phyloP scores from a whole-genome alignment of 148 eudicot species.

The Rheum nobile region DNA sequence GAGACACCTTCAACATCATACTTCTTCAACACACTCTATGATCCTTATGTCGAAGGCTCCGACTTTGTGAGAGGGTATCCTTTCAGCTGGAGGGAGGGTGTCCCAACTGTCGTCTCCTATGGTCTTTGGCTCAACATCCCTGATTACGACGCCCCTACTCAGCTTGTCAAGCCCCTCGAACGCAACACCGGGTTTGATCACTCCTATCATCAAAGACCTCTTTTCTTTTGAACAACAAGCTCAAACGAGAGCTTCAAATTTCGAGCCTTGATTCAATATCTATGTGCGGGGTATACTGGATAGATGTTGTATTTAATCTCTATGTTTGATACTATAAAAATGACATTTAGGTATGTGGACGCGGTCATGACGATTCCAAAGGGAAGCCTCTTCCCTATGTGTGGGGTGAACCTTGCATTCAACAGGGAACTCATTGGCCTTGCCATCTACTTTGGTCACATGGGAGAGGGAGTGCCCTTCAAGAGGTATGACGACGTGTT shows the following conservation, averaged over 20 bases:
- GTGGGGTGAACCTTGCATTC: conserved; percentile 3
- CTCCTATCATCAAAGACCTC: background rate
- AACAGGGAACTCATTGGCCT: background rate
- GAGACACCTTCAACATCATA: background rate
- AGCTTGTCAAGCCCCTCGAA: conserved; percentile 32
- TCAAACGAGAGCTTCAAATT: background rate
- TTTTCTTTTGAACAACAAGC: background rate
- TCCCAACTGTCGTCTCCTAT: conserved; percentile 1
- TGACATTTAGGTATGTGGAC: conserved; percentile 2
- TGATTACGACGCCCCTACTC: conserved; percentile 37
- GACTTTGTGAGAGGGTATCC: background rate
- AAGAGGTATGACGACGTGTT: background rate
- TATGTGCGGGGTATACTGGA: no score
- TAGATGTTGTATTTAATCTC: no score
- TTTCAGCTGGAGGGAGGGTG: conserved; percentile 4
- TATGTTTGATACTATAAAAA: background rate
- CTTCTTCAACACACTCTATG: conserved; percentile 7
- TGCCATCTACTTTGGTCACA: conserved; percentile 5
- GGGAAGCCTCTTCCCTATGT: conserved; percentile 6
- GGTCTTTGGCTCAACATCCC: conserved; percentile 16
- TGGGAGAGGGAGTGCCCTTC: conserved; percentile 6
- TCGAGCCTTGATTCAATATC: no score
- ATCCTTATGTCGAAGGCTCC: background rate
- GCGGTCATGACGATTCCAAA: conserved; percentile 6
- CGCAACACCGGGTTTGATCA: conserved; percentile 14